Conservation (phyloP, 2,329 filamentous ascomycete genomes). For the Ustilaginoidea virens region DNA sequence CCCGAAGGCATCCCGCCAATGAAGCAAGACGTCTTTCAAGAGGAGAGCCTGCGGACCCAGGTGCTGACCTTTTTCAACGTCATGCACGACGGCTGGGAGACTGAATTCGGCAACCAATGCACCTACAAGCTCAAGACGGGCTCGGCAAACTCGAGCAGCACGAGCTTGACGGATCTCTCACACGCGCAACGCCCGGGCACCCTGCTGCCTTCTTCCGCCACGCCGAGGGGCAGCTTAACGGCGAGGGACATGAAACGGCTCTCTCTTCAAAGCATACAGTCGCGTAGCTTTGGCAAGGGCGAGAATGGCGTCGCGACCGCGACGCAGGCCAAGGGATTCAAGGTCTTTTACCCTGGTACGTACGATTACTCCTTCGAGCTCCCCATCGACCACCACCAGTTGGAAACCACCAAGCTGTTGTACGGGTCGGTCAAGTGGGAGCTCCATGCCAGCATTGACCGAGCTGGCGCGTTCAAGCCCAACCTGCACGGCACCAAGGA, state of each 20-base stretch:
- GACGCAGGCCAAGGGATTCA: constrained; percentile 56
- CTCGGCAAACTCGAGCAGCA: constrained; percentile 19
- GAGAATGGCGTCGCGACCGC: constrained; percentile 50
- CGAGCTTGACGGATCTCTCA: constrained; percentile 13
- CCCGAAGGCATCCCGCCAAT: constrained; percentile 86
- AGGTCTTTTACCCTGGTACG: constrained; percentile 62
- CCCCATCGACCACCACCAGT: constrained; percentile 72
- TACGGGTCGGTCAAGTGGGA: constrained; percentile 81
- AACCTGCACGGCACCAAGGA: constrained; percentile 75
- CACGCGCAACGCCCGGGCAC: constrained; percentile 8
- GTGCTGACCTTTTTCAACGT: constrained; percentile 89
- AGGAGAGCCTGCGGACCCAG: constrained; percentile 74
- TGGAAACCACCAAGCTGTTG: constrained; percentile 79
- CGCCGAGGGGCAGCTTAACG: constrained; percentile 14
- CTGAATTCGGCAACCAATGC: constrained; percentile 48
- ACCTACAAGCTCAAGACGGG: constrained; percentile 31
- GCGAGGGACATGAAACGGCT: constrained; percentile 47
- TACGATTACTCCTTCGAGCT: constrained; percentile 68
- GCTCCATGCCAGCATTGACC: constrained; percentile 69
- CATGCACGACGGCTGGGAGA: constrained; percentile 42
- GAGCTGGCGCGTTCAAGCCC: constrained; percentile 77
- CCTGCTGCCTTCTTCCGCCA: constrained; percentile 7
- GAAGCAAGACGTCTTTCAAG: constrained; percentile 71
- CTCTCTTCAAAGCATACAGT: constrained; percentile 67
- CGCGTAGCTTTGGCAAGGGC: constrained; percentile 71